Evolutionary conservation across 306 rosid species (phyloP), one percentile per base, ranked within the genome.

Genomic region (Gynostemma pentaphyllum): DNA sequence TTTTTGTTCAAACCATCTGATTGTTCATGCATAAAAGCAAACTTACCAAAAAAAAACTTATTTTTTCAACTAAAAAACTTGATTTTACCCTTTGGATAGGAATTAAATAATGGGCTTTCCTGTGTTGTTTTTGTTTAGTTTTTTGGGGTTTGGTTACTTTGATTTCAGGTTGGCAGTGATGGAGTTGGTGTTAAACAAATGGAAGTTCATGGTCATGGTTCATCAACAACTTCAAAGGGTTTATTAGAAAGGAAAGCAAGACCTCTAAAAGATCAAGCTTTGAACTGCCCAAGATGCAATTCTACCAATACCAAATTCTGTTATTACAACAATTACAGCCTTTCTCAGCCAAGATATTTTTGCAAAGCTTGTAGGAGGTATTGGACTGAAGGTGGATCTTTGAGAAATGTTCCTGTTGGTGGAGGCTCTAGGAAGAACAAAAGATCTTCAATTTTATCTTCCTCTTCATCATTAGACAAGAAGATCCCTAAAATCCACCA

Each of bases 361-460:
- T 85, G 92, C 65, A 85, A 85, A 49, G 75, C 87, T 39, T 85
- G 92, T 60, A 70, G 92, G 63, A 78, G 87, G 83, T 85, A 85
- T 49, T 85, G 92, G 92, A 85, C 92, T 48, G 85, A 82, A 37
- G 92, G 92, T 50, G 87, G 92, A 1, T 82, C 92, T 22, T 61
- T 85, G 9, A 82, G 92, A 64, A 85, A 78, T 45, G 87, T 85
- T 45, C 92, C 92, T 13, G 92, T 85, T 0, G 92, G 92, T 52
- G 92, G 92, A 45, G 92, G 92, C 11, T 85, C 92, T 21, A 75
- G 92, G 61, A 85, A 85, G 65, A 85, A 82, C 85, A 85, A 80
- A 68, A 79, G 87, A 64, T 75, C 87, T 21, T 30, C 72, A 1
- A 21, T 49, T 29, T 40, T 65, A 18, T 64, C 88, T 39, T 2